Evolutionary conservation across 768 basidiomycete species (phyloP).

Genomic region (Lactifluus piperatus): DNA sequence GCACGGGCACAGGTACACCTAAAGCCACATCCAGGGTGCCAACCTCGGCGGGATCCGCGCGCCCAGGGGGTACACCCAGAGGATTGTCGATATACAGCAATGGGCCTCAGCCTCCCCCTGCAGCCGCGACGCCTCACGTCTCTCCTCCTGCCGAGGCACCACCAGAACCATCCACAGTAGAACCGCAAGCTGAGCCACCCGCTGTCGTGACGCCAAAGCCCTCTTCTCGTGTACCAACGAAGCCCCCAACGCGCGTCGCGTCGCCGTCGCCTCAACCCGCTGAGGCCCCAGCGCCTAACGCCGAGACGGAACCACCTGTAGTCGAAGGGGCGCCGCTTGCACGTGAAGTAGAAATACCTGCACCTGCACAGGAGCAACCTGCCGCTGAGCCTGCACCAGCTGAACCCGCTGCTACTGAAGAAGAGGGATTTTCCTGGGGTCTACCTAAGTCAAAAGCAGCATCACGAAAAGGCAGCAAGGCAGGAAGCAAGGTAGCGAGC

Average conservation of each 20-base stretch:
- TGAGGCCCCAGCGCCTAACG: not conserved
- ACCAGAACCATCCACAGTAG: not conserved
- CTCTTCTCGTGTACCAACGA: slow-evolving; percentile 1
- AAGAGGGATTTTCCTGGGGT: not conserved
- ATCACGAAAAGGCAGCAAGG: slow-evolving; percentile 15
- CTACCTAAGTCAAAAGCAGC: slow-evolving; percentile 4
- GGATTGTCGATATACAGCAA: slow-evolving; percentile 14
- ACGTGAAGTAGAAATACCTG: not conserved
- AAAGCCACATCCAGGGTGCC: slow-evolving; percentile 7
- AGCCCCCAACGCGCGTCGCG: slow-evolving; percentile 4
- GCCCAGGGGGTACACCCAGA: slow-evolving; percentile 13
- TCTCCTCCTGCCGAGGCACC: not conserved
- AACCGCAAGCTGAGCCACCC: not conserved
- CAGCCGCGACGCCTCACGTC: slow-evolving; percentile 1
- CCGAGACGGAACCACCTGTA: not conserved
- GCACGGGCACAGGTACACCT: slow-evolving; percentile 4
- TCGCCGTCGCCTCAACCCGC: not conserved
- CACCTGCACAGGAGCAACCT: not conserved
- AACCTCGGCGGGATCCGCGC: slow-evolving; percentile 3
- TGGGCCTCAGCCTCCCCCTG: slow-evolving; percentile 5
- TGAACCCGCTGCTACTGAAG: not conserved
- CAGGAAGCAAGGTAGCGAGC: slow-evolving; percentile 5
- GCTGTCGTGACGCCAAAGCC: not conserved
- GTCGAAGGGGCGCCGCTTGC: not conserved
- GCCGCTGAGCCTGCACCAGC: not conserved